Evolutionary conservation across 345 rosid species (phyloP), one percentile per base, ranked within the genome.

Genomic region (Schrenkiella parvula): DNA sequence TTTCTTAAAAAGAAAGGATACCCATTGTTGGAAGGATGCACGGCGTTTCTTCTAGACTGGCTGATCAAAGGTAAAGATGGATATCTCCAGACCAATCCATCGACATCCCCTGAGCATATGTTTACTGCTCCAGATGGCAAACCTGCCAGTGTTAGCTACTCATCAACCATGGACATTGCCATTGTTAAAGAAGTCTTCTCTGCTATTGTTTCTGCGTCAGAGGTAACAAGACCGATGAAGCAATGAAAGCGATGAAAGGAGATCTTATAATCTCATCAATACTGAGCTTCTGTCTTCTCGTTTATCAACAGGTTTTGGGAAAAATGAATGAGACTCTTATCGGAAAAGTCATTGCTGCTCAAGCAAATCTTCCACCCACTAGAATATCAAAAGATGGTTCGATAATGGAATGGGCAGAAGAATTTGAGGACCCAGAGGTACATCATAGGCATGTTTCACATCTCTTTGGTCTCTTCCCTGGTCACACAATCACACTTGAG

Each of bases 321-420:
- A 85, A 57, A 79, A 62, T 32, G 0, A 77, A 83, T 32, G 90
- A 87, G 56, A 71, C 84, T 77, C 80, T 95, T 23, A 74, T 95
- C 4, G 59, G 71, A 32, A 83, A 64, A 80, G 97, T 89, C 66
- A 73, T 17, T 29, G 79, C 80, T 71, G 88, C 89, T 77, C 92
- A 67, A 41, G 81, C 81, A 31, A 92, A 83, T 67, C 92, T 95
- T 73, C 80, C 75, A 60, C 98, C 97, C 1, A 84, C 85, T 17
- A 88, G 73, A 83, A 74, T 87, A 72, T 77, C 88, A 5, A 78
- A 78, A 73, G 99, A 91, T 71, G 97, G 97, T 43, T 88, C 97
- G n/a, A 83, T 95, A 37, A 89, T 89, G 98, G 99, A 95, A 85
- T 91, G 99, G 99, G 87, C 86, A 32, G 86, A 76, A 72, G 97